These are phyloP conservation scores for Lichtheimia hyalospora DNA, from an alignment of 371 early-diverging fungal species.

Conservation along the genomic window DNA sequence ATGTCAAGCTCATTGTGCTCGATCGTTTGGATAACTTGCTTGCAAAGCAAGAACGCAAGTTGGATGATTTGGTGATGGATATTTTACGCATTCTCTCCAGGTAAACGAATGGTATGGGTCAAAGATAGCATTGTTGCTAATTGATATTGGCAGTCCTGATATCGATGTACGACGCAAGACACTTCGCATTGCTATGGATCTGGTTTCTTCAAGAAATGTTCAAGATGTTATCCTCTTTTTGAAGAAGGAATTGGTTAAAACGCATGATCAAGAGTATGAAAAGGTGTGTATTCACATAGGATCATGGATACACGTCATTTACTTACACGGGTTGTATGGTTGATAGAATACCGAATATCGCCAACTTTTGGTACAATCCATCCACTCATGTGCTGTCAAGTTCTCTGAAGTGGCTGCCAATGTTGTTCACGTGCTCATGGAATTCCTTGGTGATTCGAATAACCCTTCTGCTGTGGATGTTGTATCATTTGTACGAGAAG, in stretches of 20 bases:
- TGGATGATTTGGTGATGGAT: constrained; percentile 94
- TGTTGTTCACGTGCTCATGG: constrained; percentile 93
- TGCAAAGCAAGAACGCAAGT: constrained; percentile 80
- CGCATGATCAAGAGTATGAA: constrained; percentile 88
- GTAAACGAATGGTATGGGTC: constrained; percentile 22
- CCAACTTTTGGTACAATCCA: constrained; percentile 92
- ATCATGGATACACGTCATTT: background rate
- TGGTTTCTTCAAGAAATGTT: constrained; percentile 90
- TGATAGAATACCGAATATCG: constrained; percentile 86
- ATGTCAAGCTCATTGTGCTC: constrained; percentile 95
- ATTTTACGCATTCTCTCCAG: constrained; percentile 84
- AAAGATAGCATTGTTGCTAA: too few relatives aligned
- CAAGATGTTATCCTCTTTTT: constrained; percentile 90
- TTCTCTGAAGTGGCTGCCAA: constrained; percentile 94
- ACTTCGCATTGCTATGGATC: constrained; percentile 83
- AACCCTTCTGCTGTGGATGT: constrained; percentile 95
- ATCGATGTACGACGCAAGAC: constrained; percentile 93
- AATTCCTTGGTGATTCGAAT: constrained; percentile 87
- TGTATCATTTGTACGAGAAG: constrained; percentile 93
- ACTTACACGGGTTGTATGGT: background rate
- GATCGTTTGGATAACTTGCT: constrained; percentile 86
- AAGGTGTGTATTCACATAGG: constrained; percentile 53
- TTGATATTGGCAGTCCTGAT: constrained; percentile 71
- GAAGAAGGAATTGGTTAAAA: constrained; percentile 90
- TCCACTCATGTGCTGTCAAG: constrained; percentile 92